Percentiles rank a stretch among this genome's conserved stretches.
phyloP scores from a whole-genome alignment of 768 basidiomycete species.

The Heimioporus sp. region DNA sequence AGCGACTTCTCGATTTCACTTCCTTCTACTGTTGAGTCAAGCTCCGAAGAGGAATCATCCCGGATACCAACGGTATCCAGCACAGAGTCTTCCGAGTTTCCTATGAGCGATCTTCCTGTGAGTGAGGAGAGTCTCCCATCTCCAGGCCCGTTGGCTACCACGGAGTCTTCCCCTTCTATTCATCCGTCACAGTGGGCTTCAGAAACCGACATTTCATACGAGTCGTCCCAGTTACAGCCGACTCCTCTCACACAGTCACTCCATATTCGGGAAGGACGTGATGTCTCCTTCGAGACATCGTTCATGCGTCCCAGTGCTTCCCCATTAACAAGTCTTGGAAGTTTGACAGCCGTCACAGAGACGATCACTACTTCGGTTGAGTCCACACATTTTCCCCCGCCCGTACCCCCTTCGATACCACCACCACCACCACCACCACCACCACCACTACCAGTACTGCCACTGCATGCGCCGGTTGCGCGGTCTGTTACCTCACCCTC shows the following conservation, averaged over 20 bases:
- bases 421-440: not conserved
- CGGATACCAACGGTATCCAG: conserved; percentile 40
- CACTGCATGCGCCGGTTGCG: conserved; percentile 19
- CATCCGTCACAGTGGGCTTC: conserved; percentile 53
- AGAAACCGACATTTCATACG: conserved; percentile 68
- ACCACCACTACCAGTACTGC: not conserved
- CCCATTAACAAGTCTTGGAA: conserved; percentile 30
- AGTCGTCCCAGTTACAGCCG: conserved; percentile 70
- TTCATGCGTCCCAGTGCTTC: conserved; percentile 61
- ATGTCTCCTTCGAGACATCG: conserved; percentile 73
- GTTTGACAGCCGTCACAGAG: conserved; percentile 35
- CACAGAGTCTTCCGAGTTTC: conserved; percentile 39
- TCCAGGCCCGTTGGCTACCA: conserved; percentile 32
- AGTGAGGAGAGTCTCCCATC: conserved; percentile 32
- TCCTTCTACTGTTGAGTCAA: conserved; percentile 31
- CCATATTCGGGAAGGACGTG: conserved; percentile 55
- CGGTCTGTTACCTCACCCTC: conserved; percentile 30
- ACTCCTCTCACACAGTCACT: conserved; percentile 59
- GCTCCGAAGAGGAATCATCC: conserved; percentile 29
- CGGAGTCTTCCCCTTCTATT: conserved; percentile 39
- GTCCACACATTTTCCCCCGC: conserved; percentile 4
- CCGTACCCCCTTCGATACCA: not conserved
- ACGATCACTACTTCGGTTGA: conserved; percentile 25
- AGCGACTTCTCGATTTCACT: conserved; percentile 23
- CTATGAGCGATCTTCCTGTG: conserved; percentile 23